Evolutionary conservation across 2,329 filamentous ascomycete genomes (phyloP), one percentile per base, ranked within the genome.

Genomic region (Diaporthe sp.): DNA sequence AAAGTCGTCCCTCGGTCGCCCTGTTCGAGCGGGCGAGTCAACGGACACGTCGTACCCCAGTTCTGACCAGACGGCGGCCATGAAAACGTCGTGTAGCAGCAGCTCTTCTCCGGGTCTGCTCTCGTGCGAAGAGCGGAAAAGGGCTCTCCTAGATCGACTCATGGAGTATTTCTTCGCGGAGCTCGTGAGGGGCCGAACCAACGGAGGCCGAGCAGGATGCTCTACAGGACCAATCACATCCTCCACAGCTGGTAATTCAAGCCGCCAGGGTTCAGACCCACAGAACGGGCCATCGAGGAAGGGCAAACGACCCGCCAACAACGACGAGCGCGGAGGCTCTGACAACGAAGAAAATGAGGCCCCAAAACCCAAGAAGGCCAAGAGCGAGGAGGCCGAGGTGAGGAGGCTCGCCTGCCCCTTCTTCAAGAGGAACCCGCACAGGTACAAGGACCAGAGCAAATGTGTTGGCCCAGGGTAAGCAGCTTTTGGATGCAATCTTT

Each of bases 391-490:
- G 17, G 19, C 25, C 7, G 65, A 65, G 44, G 56, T 22, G 4
- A 77, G 51, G 50, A 77, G 73, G 37, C 59, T 77, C 2, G 76
- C 76, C 25, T 76, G 76, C 42, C 76, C 76, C 1, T 76, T 76
- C 42, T 77, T 77, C 68, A 76, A 77, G 73, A 71, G 74, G 15
- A 70, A 76, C 27, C 75, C 76, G 1, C 61, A 72, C 27, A 56
- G 70, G 13, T 74, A 75, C 44, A 71, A 73, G 51, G 50, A 71
- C 42, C 63, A 68, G 58, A 56, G 76, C 22, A 76, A 74, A 8
- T 77, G 76, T 25, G 63, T 76, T 4, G 76, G 76, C 3, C 76
- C 76, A n/a, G n/a, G n/a, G n/a, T n/a, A n/a, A n/a, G n/a, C n/a
- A n/a, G n/a, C n/a, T n/a, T n/a, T n/a, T n/a, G n/a, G n/a, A n/a